A percentile compares a stretch with the other conserved stretches of the same genome.
phyloP scores from a whole-genome alignment of 331 rosid genomes.

The Arachis monticola region DNA sequence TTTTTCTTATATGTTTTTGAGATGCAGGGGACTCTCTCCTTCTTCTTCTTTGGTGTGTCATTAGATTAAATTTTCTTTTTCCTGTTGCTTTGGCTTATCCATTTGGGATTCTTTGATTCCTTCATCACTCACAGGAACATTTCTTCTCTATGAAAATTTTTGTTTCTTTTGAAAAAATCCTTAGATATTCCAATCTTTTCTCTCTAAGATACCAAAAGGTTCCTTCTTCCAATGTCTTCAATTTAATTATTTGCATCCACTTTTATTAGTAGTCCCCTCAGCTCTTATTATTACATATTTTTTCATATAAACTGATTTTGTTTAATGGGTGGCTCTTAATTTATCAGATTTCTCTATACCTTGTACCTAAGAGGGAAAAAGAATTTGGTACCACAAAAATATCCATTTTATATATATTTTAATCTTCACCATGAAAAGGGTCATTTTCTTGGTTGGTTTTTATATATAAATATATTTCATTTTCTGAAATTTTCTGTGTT shows the following conservation, averaged over 20 bases:
- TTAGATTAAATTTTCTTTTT: conserved; percentile 14
- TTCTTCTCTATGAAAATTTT: neutral
- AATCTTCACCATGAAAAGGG: conserved; percentile 16
- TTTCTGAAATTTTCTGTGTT: conserved; percentile 9
- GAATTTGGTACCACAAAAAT: conserved; percentile 10
- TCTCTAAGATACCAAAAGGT: conserved; percentile 17
- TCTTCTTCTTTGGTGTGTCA: conserved; percentile 35
- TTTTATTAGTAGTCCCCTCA: neutral
- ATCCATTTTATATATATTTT: conserved; percentile 7
- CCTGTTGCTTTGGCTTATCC: conserved; percentile 31
- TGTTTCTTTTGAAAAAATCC: conserved; percentile 1
- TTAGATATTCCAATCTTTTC: conserved; percentile 16
- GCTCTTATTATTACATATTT: conserved; percentile 24
- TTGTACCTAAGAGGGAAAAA: conserved; percentile 25
- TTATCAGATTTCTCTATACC: conserved; percentile 2
- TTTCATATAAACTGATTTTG: neutral
- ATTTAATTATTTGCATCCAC: conserved; percentile 2
- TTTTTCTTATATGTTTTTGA: neutral
- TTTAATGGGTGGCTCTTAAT: conserved; percentile 33
- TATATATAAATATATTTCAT: conserved; percentile 7
- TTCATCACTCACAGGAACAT: conserved; percentile 18
- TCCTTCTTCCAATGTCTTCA: conserved; percentile 2
- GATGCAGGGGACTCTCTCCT: conserved; percentile 20
- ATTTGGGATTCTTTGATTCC: conserved; percentile 36
- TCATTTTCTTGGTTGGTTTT: conserved; percentile 37